Base-by-base conservation (phyloP, 2,329 filamentous ascomycete genomes). In the Botrytis tulipae region DNA sequence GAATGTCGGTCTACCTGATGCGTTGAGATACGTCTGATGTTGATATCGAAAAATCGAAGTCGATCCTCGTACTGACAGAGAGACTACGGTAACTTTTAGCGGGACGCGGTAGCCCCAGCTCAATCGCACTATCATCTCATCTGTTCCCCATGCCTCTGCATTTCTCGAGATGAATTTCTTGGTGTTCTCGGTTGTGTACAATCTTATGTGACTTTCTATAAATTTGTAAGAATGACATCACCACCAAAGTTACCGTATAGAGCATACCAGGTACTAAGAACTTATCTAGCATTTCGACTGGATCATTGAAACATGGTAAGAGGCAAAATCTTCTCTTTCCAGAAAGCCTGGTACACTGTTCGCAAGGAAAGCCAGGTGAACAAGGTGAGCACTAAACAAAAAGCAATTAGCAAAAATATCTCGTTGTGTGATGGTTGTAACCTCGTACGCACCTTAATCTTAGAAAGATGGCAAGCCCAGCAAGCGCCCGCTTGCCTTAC, bases 391-490 rank as follows among this genome's bases (percentile, higher is more conserved):
- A 81, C 76, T 80, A 40, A 20, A 46, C 29, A 37, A n/a, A 29
- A 37, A 22, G 22, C 10, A 57, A 16, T 72, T 29, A 72, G 46
- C 60, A 37, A 63, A 63, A 18, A 20, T 46, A n/a, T 46, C 12
- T 10, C 18, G 3, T 18, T 35, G 32, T 35, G n/a, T 46, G 20
- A 25, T 20, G 1, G 40, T 22, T 22, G 8, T 8, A 73, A 5
- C 40, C 62, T 46, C 32, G 9, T 42, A 9, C 48, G 35, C 66
- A 79, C 78, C 75, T 80, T 81, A 20, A 78, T 80, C 54, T 81
- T 81, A 6, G 80, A 80, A 25, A 81, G 79, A 76, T 81, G 80
- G 59, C 79, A 81, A 69, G 79, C 78, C 80, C 80, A 81, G 69
- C 80, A 81, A 46, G 80, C 80, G 66, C 79, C 78, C 7, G 78